phyloP scores from a whole-genome alignment of 371 early-diverging fungal species.

The Thermomucor indicae-seudaticae region DNA sequence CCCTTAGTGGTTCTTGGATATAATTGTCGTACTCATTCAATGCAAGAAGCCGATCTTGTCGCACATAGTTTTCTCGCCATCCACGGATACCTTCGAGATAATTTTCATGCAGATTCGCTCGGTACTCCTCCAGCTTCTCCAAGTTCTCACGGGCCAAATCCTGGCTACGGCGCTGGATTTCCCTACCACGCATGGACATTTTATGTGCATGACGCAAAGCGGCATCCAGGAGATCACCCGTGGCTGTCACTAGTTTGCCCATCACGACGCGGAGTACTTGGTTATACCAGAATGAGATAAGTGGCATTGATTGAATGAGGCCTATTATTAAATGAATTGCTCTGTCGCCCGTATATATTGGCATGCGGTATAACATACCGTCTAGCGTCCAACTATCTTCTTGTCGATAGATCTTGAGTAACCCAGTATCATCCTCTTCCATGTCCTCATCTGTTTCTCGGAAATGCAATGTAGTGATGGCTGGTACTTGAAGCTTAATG shows the following conservation, averaged over 20 bases:
- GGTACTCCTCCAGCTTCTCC: slow-evolving; percentile 41
- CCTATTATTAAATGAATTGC: slow-evolving; percentile 18
- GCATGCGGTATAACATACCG: slow-evolving; percentile 13
- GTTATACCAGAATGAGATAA: slow-evolving; percentile 66
- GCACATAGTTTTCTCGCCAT: slow-evolving; percentile 26
- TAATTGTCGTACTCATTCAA: neutral
- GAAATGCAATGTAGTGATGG: slow-evolving; percentile 45
- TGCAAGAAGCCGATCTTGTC: slow-evolving; percentile 1
- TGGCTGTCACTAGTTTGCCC: slow-evolving; percentile 50
- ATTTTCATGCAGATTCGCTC: slow-evolving; percentile 36
- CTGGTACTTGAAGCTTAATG: slow-evolving; percentile 42
- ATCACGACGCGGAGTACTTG: slow-evolving; percentile 53
- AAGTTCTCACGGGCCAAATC: slow-evolving; percentile 40
- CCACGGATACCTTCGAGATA: slow-evolving; percentile 34
- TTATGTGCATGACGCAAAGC: slow-evolving; percentile 46
- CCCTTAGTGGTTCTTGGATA: slow-evolving; percentile 5
- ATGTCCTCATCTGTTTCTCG: too few species aligned
- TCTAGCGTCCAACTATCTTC: slow-evolving; percentile 57
- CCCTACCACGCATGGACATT: slow-evolving; percentile 37
- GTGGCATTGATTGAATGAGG: slow-evolving; percentile 56
- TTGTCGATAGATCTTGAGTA: slow-evolving; percentile 44
- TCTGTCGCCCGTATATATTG: neutral
- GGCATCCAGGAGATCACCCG: slow-evolving; percentile 57
- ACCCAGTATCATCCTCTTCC: slow-evolving; percentile 34
- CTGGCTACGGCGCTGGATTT: slow-evolving; percentile 39